phyloP scores from a whole-genome alignment of 2,329 filamentous ascomycete genomes.

The Elsinoe australis region DNA sequence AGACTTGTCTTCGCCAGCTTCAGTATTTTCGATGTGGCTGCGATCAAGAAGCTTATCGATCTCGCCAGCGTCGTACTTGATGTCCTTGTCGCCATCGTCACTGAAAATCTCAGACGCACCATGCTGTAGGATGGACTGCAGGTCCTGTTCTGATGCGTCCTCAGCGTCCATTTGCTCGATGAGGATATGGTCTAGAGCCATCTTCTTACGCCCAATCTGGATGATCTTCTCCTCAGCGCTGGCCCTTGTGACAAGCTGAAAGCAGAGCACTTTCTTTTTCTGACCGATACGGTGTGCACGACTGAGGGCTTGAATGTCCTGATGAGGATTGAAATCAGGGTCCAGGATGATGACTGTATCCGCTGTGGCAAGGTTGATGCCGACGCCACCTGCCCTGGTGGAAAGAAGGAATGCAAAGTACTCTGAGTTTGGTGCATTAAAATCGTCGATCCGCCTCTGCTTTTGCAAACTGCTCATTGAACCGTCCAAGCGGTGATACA shows the following conservation, averaged over 20 bases:
- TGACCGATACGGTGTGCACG: constrained; percentile 94
- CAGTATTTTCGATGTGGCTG: constrained; percentile 67
- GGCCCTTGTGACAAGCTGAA: constrained; percentile 83
- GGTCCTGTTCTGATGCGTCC: constrained; percentile 68
- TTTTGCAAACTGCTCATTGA: constrained; percentile 72
- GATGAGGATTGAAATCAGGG: constrained; percentile 94
- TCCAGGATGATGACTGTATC: constrained; percentile 98
- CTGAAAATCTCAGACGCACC: constrained; percentile 82
- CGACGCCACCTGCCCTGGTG: constrained; percentile 89
- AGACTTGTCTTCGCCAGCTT: constrained; percentile 54
- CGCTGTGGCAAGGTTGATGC: constrained; percentile 93
- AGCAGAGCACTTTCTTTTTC: constrained; percentile 89
- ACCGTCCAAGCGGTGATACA: constrained; percentile 80
- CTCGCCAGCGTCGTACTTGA: constrained; percentile 70
- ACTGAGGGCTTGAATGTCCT: constrained; percentile 92
- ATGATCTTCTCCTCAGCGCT: constrained; percentile 94
- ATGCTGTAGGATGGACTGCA: constrained; percentile 81
- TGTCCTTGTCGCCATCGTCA: constrained; percentile 63
- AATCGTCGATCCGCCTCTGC: constrained; percentile 88
- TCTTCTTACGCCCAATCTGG: constrained; percentile 90
- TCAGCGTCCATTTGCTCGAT: constrained; percentile 86
- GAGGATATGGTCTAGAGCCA: constrained; percentile 88
- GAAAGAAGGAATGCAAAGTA: constrained; percentile 89
- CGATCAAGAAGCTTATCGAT: constrained; percentile 91
- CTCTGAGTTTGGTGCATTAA: constrained; percentile 74